These are phyloP conservation scores for Lipomyces orientalis DNA, from an alignment of 805 yeast genomes.

Conservation along the genomic window DNA sequence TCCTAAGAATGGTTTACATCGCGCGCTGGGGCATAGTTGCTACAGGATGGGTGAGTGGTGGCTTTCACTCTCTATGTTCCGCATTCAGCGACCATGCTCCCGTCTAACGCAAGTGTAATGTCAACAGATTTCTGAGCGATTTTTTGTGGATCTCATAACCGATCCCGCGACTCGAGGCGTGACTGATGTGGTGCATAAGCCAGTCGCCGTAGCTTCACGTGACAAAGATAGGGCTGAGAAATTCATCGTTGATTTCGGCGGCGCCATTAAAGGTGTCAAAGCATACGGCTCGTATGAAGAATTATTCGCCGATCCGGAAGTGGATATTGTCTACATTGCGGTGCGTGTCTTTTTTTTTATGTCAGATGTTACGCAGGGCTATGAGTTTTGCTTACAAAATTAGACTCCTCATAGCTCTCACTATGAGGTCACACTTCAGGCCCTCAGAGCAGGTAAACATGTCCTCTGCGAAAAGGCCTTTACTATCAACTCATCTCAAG, in stretches of 20 bases:
- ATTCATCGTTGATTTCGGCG: slow-evolving; percentile 39
- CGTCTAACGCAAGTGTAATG: background rate
- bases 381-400: slow-evolving; percentile 52
- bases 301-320: slow-evolving; percentile 49
- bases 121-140: slow-evolving; percentile 28
- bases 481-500: slow-evolving; percentile 54
- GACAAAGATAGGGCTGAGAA: slow-evolving; percentile 38
- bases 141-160: slow-evolving; percentile 26
- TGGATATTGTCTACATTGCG: slow-evolving; percentile 56
- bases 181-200: slow-evolving; percentile 40
- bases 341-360: slow-evolving; percentile 24
- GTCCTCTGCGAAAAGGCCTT: slow-evolving; percentile 62
- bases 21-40: slow-evolving; percentile 29
- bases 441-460: slow-evolving; percentile 53
- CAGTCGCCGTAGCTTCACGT: slow-evolving; percentile 43
- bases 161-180: slow-evolving; percentile 39
- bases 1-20: slow-evolving; percentile 22
- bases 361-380: too few species aligned
- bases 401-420: too few species aligned
- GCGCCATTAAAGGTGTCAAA: slow-evolving; percentile 37
- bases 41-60: slow-evolving; percentile 22
- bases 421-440: too few species aligned
- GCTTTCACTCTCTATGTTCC: background rate
- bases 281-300: slow-evolving; percentile 49
- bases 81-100: background rate